These are phyloP conservation scores for Hyphopichia homilentoma DNA, from an alignment of 805 yeast genomes.

Conservation along the genomic window DNA sequence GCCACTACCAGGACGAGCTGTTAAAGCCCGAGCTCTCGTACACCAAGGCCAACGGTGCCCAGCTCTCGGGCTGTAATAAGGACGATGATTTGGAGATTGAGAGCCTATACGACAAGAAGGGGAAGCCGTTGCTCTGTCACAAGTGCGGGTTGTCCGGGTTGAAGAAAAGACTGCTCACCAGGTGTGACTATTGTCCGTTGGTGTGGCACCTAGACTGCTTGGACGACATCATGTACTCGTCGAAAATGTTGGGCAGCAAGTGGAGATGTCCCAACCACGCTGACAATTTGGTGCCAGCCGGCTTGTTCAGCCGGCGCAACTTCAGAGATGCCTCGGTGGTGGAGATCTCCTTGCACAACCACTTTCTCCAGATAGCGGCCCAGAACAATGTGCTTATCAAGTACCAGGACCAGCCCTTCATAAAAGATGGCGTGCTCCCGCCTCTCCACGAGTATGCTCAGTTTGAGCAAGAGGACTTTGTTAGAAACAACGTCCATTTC, in stretches of 20 bases:
- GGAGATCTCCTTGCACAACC: slow-evolving; percentile 45
- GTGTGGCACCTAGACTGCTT: slow-evolving; percentile 91
- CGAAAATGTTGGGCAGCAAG: slow-evolving; percentile 69
- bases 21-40: slow-evolving; percentile 48
- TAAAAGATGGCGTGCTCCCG: slow-evolving; percentile 16
- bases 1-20: slow-evolving; percentile 61
- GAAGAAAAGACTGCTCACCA: slow-evolving; percentile 51
- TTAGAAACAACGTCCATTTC: slow-evolving; percentile 7
- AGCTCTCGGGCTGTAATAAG: slow-evolving; percentile 34
- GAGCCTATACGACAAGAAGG: slow-evolving; percentile 62
- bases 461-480: slow-evolving; percentile 22
- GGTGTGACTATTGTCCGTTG: slow-evolving; percentile 80
- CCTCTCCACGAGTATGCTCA: slow-evolving; percentile 27
- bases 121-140: slow-evolving; percentile 68
- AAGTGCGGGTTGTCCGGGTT: slow-evolving; percentile 72
- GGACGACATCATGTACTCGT: slow-evolving; percentile 66
- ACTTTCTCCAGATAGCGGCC: slow-evolving; percentile 28
- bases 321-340: slow-evolving; percentile 49
- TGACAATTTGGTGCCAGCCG: slow-evolving; percentile 43
- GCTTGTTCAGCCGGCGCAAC: slow-evolving; percentile 38
- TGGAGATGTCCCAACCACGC: slow-evolving; percentile 94
- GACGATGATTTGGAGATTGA: slow-evolving; percentile 58
- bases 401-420: slow-evolving; percentile 29
- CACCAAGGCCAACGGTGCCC: slow-evolving; percentile 26
- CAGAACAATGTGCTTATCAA: slow-evolving; percentile 29